phyloP scores from a whole-genome alignment of 108 stramenopile species.

The Epithemia pelagica region DNA sequence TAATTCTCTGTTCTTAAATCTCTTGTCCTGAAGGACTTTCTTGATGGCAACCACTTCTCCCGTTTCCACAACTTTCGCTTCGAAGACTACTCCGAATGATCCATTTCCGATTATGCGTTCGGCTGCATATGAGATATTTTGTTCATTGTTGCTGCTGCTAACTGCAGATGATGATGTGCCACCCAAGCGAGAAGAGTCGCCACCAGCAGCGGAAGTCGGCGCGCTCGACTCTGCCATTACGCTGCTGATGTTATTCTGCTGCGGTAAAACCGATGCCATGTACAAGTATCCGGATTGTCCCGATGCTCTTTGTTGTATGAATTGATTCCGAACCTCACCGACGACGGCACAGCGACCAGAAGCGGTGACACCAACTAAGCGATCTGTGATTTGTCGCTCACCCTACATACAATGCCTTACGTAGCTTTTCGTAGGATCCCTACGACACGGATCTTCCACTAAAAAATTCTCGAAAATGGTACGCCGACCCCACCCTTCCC shows the following conservation, averaged over 20 bases:
- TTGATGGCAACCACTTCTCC: conserved; percentile 93
- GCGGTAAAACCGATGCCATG: not conserved
- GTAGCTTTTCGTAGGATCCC: not conserved
- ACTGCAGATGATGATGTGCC: not conserved
- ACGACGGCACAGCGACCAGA: not conserved
- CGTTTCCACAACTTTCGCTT: conserved; percentile 93
- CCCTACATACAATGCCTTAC: not conserved
- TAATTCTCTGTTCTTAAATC: conserved; percentile 98
- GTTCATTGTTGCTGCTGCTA: not conserved
- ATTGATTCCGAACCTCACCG: not conserved
- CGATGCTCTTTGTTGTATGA: not conserved
- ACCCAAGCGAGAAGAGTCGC: conserved; percentile 1
- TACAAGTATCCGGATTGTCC: not conserved
- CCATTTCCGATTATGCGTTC: conserved; percentile 98
- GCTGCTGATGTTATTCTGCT: not conserved
- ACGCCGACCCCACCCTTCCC: too few species aligned
- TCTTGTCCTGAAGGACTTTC: conserved; percentile 96
- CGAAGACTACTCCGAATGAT: conserved; percentile 97
- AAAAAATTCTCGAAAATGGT: not conserved
- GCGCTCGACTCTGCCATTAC: not conserved
- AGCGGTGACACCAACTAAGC: not conserved
- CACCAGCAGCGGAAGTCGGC: not conserved
- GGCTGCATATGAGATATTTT: conserved; percentile 92
- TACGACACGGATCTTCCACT: not conserved
- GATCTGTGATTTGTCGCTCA: not conserved